Evolutionary conservation across 306 rosid genomes (phyloP), one percentile per base, ranked within the genome.

Genomic region (Vicia villosa): DNA sequence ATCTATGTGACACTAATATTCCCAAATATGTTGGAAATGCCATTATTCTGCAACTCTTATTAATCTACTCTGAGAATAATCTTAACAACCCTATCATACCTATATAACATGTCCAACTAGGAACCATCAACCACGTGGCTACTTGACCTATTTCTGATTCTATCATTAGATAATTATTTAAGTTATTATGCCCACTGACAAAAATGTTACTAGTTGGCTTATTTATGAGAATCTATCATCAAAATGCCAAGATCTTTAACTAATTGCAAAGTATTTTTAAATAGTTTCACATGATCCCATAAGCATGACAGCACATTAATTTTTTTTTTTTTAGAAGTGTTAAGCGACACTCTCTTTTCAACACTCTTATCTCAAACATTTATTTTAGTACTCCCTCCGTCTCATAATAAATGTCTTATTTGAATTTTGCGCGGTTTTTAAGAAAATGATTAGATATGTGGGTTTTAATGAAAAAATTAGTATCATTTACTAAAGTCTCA

Each of bases 271-370:
- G n/a, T 4, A 16, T 34, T 59, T 36, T 60, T 66, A 55, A 66
- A 67, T 68, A 26, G 58, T 46, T 46, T 62, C 85, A 72, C 91
- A 79, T 82, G 91, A 86, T 89, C 88, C 85, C 85, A 76, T 56
- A 54, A 77, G 34, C 28, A 77, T 66, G 63, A 74, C 78, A 77
- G 81, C 66, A 41, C 63, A 63, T 37, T 75, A 67, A 19, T 49
- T 36, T 49, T 60, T 15, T 47, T 78, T n/a, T n/a, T n/a, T n/a
- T n/a, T n/a, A n/a, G n/a, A n/a, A n/a, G n/a, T n/a, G n/a, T n/a
- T n/a, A n/a, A n/a, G n/a, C n/a, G n/a, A n/a, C n/a, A n/a, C n/a
- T n/a, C n/a, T n/a, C n/a, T n/a, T n/a, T n/a, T n/a, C n/a, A n/a
- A n/a, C n/a, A n/a, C n/a, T n/a, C n/a, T n/a, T n/a, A n/a, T n/a